Conservation (phyloP, 768 basidiomycete genomes). For the Phanerochaete sordida region DNA sequence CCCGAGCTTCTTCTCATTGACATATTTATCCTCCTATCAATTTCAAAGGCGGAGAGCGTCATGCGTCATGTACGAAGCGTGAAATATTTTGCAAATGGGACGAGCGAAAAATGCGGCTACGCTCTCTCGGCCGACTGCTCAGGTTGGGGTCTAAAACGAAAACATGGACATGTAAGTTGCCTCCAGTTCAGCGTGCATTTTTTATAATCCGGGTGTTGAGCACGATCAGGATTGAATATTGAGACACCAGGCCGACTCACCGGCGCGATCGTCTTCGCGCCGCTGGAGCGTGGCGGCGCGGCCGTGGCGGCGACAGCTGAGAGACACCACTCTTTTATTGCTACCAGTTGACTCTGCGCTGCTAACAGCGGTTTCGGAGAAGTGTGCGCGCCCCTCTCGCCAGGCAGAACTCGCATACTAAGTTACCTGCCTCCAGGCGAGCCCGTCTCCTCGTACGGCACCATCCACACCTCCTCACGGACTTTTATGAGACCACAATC, state of each 20-base stretch:
- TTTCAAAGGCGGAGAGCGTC: background rate
- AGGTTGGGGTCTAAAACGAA: too few relatives aligned
- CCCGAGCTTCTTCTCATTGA: constrained; percentile 6
- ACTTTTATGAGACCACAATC: constrained; percentile 20
- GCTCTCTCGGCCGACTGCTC: too few relatives aligned
- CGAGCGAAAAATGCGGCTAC: too few relatives aligned
- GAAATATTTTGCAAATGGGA: too few relatives aligned
- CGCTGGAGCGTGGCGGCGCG: too few relatives aligned
- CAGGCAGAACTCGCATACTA: background rate
- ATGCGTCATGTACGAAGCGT: background rate
- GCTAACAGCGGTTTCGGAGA: constrained; percentile 26
- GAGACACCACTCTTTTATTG: constrained; percentile 14
- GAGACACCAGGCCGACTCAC: too few relatives aligned
- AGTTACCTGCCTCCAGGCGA: constrained; percentile 3
- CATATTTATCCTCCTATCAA: background rate
- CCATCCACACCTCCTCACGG: constrained; percentile 7
- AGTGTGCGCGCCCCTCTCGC: background rate
- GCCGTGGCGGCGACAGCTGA: too few relatives aligned
- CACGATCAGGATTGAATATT: too few relatives aligned
- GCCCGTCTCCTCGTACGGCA: constrained; percentile 6
- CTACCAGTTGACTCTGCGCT: constrained; percentile 22
- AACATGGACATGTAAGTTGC: too few relatives aligned
- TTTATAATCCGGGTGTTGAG: too few relatives aligned
- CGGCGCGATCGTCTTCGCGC: too few relatives aligned
- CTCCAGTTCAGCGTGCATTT: too few relatives aligned